Percentiles rank a stretch among this genome's conserved stretches.
Evolutionary conservation across 148 eudicot species (phyloP).

Genomic region (Rhododendron molle): DNA sequence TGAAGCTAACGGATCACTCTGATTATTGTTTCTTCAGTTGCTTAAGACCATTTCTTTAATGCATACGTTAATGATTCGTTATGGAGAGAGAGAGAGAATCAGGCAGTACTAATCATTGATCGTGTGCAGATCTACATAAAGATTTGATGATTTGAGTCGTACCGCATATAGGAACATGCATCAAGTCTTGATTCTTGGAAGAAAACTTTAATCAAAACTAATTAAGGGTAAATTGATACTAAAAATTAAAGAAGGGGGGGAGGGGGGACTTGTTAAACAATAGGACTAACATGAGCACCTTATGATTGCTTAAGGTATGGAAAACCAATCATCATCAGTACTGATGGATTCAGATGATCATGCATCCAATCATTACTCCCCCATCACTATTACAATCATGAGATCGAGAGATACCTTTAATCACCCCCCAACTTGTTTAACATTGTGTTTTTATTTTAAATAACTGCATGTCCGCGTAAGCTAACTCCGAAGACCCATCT

Average conservation of each 20-base stretch:
- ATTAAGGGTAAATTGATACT: background rate
- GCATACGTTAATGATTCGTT: background rate
- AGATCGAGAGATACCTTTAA: background rate
- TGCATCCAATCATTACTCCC: slow-evolving; percentile 6
- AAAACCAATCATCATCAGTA: slow-evolving; percentile 4
- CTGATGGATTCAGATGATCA: slow-evolving; percentile 8
- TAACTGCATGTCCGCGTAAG: background rate
- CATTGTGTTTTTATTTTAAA: background rate
- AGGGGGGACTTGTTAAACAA: background rate
- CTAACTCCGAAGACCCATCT: no score
- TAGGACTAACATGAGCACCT: slow-evolving; percentile 4
- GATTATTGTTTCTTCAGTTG: background rate
- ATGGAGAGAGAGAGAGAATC: background rate
- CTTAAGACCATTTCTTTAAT: background rate
- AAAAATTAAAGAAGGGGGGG: background rate
- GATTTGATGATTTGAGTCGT: background rate
- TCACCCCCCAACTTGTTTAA: background rate
- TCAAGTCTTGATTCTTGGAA: background rate
- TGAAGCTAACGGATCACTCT: background rate
- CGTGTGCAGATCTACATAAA: slow-evolving; percentile 1
- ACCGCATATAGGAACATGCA: slow-evolving; percentile 4
- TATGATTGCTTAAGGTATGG: slow-evolving; percentile 12
- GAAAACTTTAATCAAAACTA: background rate
- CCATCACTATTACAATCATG: slow-evolving; percentile 2
- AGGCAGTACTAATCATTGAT: slow-evolving; percentile 7